These are phyloP conservation scores for Thamnidium elegans DNA, from an alignment of 192 early-diverging fungal species.

Conservation along the genomic window DNA sequence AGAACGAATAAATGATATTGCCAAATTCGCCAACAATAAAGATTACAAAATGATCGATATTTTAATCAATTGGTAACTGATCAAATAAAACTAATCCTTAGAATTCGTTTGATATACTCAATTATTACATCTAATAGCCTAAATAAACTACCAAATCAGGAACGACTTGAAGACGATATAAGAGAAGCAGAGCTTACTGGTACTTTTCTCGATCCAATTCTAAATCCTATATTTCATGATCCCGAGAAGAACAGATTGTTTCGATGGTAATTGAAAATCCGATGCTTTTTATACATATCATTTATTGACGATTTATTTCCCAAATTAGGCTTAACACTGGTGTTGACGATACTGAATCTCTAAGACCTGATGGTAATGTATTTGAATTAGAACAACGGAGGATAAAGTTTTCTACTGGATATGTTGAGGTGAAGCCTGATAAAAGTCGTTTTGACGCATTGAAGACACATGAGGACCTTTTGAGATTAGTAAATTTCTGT, in stretches of 20 bases:
- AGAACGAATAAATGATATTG: neutral
- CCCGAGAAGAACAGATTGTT: neutral
- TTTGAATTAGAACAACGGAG: conserved; percentile 13
- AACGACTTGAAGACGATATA: conserved; percentile 3
- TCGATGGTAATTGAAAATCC: conserved; percentile 2
- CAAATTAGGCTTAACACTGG: conserved; percentile 16
- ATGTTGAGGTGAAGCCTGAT: conserved; percentile 11
- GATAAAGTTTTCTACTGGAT: conserved; percentile 9
- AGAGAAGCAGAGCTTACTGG: conserved; percentile 10
- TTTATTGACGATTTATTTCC: conserved; percentile 11
- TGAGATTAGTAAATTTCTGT: conserved; percentile 3
- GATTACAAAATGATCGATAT: too few relatives aligned
- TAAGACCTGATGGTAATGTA: neutral
- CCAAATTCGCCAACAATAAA: neutral
- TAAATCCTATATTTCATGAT: conserved; percentile 5
- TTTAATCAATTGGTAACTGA: too few relatives aligned
- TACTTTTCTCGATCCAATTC: neutral
- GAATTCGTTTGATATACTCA: too few relatives aligned
- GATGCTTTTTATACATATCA: conserved; percentile 1
- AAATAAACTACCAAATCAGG: neutral
- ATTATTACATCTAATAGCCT: too few relatives aligned
- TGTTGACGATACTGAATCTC: neutral
- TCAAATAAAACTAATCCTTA: too few relatives aligned
- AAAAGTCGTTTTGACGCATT: conserved; percentile 5
- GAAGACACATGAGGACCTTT: conserved; percentile 3